A percentile compares a stretch with the other conserved stretches of the same genome.
These are phyloP conservation scores for Stentor coeruleus DNA, from an alignment of 73 alveolate genomes.

Conservation along the genomic window DNA sequence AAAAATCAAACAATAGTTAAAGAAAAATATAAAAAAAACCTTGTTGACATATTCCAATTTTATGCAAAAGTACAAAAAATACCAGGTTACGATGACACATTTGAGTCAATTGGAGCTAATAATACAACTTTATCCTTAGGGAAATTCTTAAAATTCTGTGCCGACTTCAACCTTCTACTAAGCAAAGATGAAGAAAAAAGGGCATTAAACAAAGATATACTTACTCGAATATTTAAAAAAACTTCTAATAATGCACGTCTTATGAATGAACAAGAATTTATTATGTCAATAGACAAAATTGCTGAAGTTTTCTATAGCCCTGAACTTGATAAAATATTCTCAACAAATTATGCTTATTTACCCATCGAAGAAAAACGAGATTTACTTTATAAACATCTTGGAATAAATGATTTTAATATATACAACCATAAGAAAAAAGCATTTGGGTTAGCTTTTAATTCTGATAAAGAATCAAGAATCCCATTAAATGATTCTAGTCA, in stretches of 20 bases:
- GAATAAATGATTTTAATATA: neutral
- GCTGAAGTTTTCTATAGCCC: neutral
- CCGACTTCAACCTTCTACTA: neutral
- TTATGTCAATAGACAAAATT: neutral
- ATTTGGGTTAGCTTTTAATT: neutral
- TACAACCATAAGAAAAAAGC: neutral
- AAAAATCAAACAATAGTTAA: too few species aligned
- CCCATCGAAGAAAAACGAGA: neutral
- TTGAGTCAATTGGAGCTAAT: neutral
- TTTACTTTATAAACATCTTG: neutral
- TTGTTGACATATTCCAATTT: constrained; percentile 13
- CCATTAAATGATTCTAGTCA: neutral
- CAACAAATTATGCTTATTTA: neutral
- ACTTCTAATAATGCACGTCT: neutral
- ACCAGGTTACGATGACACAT: neutral
- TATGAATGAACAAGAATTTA: neutral
- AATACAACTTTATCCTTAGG: neutral
- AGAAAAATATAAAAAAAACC: neutral
- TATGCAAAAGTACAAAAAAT: constrained; percentile 15
- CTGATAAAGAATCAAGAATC: constrained; percentile 7
- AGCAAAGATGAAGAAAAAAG: neutral
- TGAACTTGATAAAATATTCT: neutral
- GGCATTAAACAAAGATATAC: neutral
- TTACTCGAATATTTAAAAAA: neutral
- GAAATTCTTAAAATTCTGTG: neutral